Evolutionary conservation across 129 eudicot genomes (phyloP).

Genomic region (Centaurea solstitialis): DNA sequence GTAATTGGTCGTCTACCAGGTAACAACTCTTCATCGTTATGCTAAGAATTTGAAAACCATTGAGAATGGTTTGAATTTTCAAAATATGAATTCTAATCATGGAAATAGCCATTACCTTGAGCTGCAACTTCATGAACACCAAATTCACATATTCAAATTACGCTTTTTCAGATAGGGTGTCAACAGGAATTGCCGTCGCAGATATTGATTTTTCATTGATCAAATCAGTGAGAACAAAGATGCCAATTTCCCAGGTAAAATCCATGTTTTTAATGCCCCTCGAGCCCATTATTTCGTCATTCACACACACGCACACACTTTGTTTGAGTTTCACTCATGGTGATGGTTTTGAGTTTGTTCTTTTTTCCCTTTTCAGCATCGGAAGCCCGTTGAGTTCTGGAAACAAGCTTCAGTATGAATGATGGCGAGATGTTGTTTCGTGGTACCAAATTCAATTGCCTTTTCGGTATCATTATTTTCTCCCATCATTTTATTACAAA

Average conservation of each 20-base stretch:
- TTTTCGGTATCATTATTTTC: slow-evolving; percentile 3
- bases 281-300: not conserved
- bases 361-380: slow-evolving; percentile 49
- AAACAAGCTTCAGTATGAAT: slow-evolving; percentile 46
- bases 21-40: slow-evolving; percentile 13
- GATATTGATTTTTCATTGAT: slow-evolving; percentile 82
- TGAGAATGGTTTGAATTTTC: not conserved
- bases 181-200: slow-evolving; percentile 90
- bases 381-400: slow-evolving; percentile 73
- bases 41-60: not conserved
- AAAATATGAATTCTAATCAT: not conserved
- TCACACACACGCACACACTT: not conserved
- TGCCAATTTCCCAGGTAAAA: slow-evolving; percentile 79
- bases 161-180: slow-evolving; percentile 50
- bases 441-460: not conserved
- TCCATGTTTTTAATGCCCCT: not conserved
- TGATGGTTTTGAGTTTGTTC: not conserved
- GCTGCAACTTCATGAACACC: slow-evolving; percentile 15
- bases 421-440: not conserved
- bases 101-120: not conserved
- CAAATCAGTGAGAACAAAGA: slow-evolving; percentile 77
- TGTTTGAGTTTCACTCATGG: not conserved
- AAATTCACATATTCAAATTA: slow-evolving; percentile 4
- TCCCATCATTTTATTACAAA: not conserved
- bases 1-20: slow-evolving; percentile 79